Base-by-base conservation (phyloP, 1,139 yeast species). In the Diutina siamensis region DNA sequence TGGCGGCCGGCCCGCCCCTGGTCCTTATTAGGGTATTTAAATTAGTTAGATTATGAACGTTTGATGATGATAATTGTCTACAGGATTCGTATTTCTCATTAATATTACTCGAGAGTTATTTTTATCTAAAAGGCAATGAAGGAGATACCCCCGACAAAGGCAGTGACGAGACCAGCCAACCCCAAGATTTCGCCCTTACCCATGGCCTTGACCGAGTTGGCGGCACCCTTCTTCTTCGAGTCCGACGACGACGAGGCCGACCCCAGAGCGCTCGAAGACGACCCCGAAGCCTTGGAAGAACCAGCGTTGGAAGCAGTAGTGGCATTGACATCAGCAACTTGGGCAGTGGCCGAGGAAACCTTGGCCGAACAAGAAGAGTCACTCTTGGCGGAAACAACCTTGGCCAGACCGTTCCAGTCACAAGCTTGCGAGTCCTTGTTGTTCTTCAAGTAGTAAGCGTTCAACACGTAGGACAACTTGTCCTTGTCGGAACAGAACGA, bases 321-420 rank as follows among this genome's bases (percentile, higher is more conserved):
- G 44, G 44, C 22, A 17, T 9, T 17, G 12, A 20, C 44, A 32
- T 28, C 44, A 12, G 44, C 22, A 51, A 49, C 47, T 45, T 49
- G 56, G 45, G 48, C 50, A 20, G 48, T 47, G 46, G 60, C 57
- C 44, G 52, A 56, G 21, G 48, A 46, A 17, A 38, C 35, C 46
- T 47, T 46, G 32, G 33, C 34, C 25, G 49, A 42, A 40, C 47
- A 46, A 12, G 45, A 21, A 21, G 28, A 17, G 44, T 35, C 32
- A 3, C 54, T 40, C 9, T 57, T 49, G 19, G 82, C 63, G 32
- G 73, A 64, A 46, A 74, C 72, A 38, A 51, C 51, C 46, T 64
- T 56, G 46, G 85, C 87, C 49, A 80, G 71, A 51, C 94, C 92
- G 50, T 64, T 62, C 64, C 83, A 83, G 60, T 72, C 74, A 72